Evolutionary conservation across 176 grass and related monocot genomes (phyloP), one percentile per base, ranked within the genome.

Genomic region (Luzula sylvatica): DNA sequence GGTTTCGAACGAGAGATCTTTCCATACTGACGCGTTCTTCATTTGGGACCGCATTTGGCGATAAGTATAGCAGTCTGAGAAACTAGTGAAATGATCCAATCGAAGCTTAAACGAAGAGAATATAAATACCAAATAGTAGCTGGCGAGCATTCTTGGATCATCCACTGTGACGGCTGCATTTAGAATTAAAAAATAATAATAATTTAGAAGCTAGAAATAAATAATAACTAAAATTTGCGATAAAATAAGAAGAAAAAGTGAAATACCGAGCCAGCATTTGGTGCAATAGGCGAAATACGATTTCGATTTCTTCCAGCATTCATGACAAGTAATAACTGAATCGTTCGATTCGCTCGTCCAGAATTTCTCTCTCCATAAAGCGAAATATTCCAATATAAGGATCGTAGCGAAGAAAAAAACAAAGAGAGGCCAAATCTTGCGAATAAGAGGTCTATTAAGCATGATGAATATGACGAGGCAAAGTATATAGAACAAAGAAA

Each of bases 1-100:
- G 66, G 83, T 95, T 88, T 95, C 89, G 62, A 95, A 83, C 64
- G 89, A 95, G 23, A 95, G 83, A 53, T 95, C 89, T 44, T 65
- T 88, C 89, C 89, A 95, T 45, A 95, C 83, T 55, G 72, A 57
- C 24, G 64, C 77, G 67, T 87, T 95, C 74, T 81, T 88, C 50
- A 81, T 76, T 72, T 95, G 83, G 44, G 80, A 83, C 29, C 66
- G 54, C 89, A 85, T 95, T 49, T 79, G 80, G 54, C 35, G 53
- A 45, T 76, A 88, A 44, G 89, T 88, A 61, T 88, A 59, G 1
- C 83, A 95, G 25, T 95, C 80, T 5, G 89, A 95, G 73, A 95
- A 95, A 69, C 76, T 63, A 44, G 81, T 72, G 17, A 82, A 85
- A 46, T 39, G 83, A 41, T 95, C 83, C 52, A 68, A 84, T 6